Evolutionary conservation across 2,329 filamentous ascomycete species (phyloP).

Genomic region (Exophiala oligosperma): DNA sequence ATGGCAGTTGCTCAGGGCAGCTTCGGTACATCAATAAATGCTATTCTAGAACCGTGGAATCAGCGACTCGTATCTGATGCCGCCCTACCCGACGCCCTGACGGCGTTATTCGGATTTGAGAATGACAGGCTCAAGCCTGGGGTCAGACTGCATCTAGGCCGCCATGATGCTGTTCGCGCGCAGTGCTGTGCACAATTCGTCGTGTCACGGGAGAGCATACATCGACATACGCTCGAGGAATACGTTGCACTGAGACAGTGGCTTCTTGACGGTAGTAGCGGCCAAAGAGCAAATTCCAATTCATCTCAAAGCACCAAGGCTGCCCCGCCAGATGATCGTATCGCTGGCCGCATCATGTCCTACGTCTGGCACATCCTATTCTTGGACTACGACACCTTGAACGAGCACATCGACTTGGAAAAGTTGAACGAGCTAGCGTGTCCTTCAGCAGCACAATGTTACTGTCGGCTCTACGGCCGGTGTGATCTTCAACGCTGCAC

Average conservation of each 20-base stretch:
- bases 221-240: slow-evolving; percentile 50
- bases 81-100: slow-evolving; percentile 38
- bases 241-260: slow-evolving; percentile 56
- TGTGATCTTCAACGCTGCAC: slow-evolving; percentile 39
- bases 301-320: slow-evolving; percentile 17
- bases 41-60: slow-evolving; percentile 45
- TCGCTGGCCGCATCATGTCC: slow-evolving; percentile 48
- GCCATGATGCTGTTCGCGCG: slow-evolving; percentile 45
- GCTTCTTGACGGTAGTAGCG: slow-evolving; percentile 44
- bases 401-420: slow-evolving; percentile 35
- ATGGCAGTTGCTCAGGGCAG: slow-evolving; percentile 41
- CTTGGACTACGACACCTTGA: slow-evolving; percentile 29
- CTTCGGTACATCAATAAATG: slow-evolving; percentile 41
- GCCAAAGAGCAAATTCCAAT: not conserved
- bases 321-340: slow-evolving; percentile 44
- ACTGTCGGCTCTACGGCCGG: slow-evolving; percentile 46
- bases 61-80: slow-evolving; percentile 42
- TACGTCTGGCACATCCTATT: slow-evolving; percentile 55
- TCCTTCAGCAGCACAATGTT: slow-evolving; percentile 43
- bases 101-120: slow-evolving; percentile 39
- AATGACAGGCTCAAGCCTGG: slow-evolving; percentile 30
- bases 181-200: slow-evolving; percentile 61
- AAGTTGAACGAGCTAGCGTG: slow-evolving; percentile 40
- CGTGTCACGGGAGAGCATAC: slow-evolving; percentile 50
- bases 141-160: slow-evolving; percentile 35